Percentiles rank a stretch among this genome's conserved stretches.
Evolutionary conservation across 371 early-diverging fungal genomes (phyloP).

Genomic region (Phascolomyces articulosus): DNA sequence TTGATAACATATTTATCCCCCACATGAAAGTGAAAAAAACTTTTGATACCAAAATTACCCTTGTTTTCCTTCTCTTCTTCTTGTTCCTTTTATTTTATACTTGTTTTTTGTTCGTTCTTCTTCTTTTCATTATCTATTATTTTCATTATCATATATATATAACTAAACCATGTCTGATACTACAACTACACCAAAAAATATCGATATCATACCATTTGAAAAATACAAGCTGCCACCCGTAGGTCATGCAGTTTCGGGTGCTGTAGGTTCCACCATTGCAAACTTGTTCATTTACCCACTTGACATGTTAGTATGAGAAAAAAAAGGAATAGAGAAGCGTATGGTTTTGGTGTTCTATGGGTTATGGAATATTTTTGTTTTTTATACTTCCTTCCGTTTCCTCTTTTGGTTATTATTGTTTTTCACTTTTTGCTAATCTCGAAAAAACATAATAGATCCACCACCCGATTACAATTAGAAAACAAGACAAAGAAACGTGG

Average conservation of each 20-base stretch:
- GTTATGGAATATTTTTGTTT: background rate
- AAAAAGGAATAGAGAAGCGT: background rate
- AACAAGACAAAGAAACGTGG: constrained; percentile 24
- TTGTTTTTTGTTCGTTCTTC: background rate
- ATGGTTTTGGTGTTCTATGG: too few species aligned
- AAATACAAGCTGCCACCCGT: constrained; percentile 61
- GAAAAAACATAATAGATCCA: constrained; percentile 38
- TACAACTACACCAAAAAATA: too few species aligned
- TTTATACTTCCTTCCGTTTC: background rate
- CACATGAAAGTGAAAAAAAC: background rate
- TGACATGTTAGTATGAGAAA: constrained; percentile 45
- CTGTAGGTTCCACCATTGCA: constrained; percentile 59
- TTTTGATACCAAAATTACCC: too few species aligned
- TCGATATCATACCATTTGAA: constrained; percentile 41
- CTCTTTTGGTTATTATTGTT: too few species aligned
- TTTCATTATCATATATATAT: too few species aligned
- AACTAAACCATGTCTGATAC: constrained; percentile 1
- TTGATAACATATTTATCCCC: background rate
- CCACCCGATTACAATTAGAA: constrained; percentile 46
- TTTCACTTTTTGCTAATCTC: too few species aligned
- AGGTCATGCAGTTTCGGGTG: constrained; percentile 65
- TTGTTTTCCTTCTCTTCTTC: too few species aligned
- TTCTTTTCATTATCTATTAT: background rate
- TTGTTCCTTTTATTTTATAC: background rate
- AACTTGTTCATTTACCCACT: constrained; percentile 65